Percentiles rank a stretch among this genome's conserved stretches.
Conservation (phyloP, 257 asterid genomes). For the Buddleja alternifolia region DNA sequence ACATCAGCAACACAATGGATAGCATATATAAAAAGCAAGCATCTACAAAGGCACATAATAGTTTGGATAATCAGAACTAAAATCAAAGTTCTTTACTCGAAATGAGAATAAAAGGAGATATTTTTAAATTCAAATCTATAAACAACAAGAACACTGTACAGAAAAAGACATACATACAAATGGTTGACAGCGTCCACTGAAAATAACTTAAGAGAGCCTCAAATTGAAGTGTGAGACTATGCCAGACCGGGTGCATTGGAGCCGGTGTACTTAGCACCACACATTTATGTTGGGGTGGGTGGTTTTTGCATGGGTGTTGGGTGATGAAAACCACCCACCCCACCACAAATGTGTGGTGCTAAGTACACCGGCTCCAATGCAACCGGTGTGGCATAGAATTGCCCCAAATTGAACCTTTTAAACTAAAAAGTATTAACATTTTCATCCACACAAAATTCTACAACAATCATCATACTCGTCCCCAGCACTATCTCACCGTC, state of each 20-base stretch:
- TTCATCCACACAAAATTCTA: background rate
- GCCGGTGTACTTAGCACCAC: no score
- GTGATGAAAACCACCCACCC: no score
- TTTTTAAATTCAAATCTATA: background rate
- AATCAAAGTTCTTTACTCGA: conserved; percentile 21
- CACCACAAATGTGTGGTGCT: no score
- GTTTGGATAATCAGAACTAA: conserved; percentile 3
- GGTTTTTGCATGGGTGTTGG: no score
- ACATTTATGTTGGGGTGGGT: no score
- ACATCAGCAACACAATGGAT: conserved; percentile 9
- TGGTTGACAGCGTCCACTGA: background rate
- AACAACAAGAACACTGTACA: background rate
- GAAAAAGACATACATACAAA: background rate
- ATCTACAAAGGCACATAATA: conserved; percentile 6
- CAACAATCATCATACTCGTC: background rate
- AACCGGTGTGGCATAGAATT: no score
- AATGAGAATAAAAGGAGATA: background rate
- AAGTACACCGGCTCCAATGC: no score
- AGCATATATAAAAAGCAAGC: conserved; percentile 2
- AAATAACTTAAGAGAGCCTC: conserved; percentile 9
- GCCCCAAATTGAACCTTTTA: conserved; percentile 17
- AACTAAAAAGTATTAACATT: background rate
- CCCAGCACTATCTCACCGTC: background rate
- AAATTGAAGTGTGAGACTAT: no score
- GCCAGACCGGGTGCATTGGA: no score